Base-by-base conservation (phyloP, 169 alveolate species). In the Neospora caninum region DNA sequence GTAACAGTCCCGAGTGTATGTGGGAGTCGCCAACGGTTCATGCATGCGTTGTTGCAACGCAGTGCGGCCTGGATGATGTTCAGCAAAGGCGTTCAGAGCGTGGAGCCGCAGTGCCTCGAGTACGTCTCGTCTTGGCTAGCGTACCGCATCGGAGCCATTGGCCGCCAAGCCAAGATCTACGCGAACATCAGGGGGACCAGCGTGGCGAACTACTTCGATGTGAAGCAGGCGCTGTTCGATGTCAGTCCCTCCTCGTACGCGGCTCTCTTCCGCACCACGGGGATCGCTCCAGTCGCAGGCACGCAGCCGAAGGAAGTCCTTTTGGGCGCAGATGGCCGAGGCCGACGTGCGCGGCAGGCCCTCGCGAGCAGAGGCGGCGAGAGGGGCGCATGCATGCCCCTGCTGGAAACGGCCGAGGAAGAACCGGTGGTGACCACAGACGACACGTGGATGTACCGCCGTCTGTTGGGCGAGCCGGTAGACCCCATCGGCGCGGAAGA, bases 41-140 rank as follows among this genome's bases (percentile, higher is more conserved):
- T 82, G 54, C 64, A 82, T 42, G 53, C 69, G 38, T 41, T 38
- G 89, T 39, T 78, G 34, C 94, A 91, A 91, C 78, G 94, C 34
- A 49, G 94, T 41, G 70, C 83, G 29, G 94, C 94, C 36, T 91
- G 88, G 94, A 49, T 91, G 58, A 4, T 91, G 53, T 42, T 91
- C 53, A 29, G 29, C 36, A 91, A 91, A 53, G 94, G 94, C 25
- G 83, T 91, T 34, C 67, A 31, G 64, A 42, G 49, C 31, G 94
- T 45, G 13, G 94, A 91, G 49, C 91, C 83, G 53, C 78, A 91
- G 83, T 58, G 88, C 58, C 83, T 91, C 27, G 94, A 91, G 58
- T 73, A 54, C 38, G 80, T 43, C 39, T 38, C 94, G 0, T 88
- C 91, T 20, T 91, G 94, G 94, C 36, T 73, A 0, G 94, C 89